These are phyloP conservation scores for Malassezia brasiliensis DNA, from an alignment of 1,284 basidiomycete species.

Conservation along the genomic window DNA sequence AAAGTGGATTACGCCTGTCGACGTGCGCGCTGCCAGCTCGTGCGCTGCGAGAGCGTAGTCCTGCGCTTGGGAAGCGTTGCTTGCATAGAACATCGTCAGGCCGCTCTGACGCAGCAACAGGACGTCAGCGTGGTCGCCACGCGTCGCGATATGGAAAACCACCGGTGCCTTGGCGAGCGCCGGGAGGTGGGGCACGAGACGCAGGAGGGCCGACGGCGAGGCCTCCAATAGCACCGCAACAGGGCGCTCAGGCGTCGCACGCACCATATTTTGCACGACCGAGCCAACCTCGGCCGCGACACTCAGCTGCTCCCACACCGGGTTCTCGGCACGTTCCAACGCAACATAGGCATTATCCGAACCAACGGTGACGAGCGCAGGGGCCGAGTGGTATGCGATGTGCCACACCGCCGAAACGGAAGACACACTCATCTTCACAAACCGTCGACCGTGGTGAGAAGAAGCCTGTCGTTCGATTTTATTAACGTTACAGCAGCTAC, in stretches of 20 bases:
- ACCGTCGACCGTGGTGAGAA: neutral
- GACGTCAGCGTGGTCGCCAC: constrained; percentile 56
- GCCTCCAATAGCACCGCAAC: constrained; percentile 5
- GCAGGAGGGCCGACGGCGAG: constrained; percentile 3
- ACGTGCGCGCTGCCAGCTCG: constrained; percentile 57
- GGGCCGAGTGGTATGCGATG: constrained; percentile 3
- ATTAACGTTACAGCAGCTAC: no score
- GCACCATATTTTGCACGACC: constrained; percentile 4
- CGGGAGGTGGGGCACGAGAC: constrained; percentile 39
- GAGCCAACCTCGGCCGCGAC: constrained; percentile 9
- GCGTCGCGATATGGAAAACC: constrained; percentile 36
- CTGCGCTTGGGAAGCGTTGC: constrained; percentile 60
- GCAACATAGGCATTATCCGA: neutral
- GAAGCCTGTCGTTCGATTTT: neutral
- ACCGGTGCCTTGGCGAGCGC: constrained; percentile 29
- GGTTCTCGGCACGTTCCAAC: neutral
- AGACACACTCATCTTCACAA: constrained; percentile 9
- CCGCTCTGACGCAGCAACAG: constrained; percentile 57
- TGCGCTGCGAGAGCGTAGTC: constrained; percentile 65
- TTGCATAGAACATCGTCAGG: constrained; percentile 59
- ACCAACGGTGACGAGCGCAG: constrained; percentile 6
- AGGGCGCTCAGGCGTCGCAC: neutral
- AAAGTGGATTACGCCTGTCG: constrained; percentile 66
- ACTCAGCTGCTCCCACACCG: neutral
- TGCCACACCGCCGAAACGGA: constrained; percentile 15